Evolutionary conservation across 257 asterid genomes (phyloP).

Genomic region (Paulownia fortunei): DNA sequence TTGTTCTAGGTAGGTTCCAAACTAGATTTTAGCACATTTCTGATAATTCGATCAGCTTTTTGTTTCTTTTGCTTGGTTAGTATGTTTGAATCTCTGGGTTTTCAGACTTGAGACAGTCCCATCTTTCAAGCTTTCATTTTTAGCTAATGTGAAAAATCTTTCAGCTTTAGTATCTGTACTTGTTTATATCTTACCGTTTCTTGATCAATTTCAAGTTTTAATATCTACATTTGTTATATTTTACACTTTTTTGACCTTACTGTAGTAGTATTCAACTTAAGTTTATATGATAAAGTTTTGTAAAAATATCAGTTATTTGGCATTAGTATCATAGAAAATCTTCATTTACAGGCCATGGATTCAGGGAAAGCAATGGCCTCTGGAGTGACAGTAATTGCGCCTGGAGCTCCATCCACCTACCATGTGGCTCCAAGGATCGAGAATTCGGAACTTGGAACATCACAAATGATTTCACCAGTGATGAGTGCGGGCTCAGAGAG

Average conservation of each 20-base stretch:
- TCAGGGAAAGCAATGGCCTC: conserved; percentile 59
- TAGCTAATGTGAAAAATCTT: neutral
- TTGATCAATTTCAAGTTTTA: conserved; percentile 12
- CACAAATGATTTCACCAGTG: conserved; percentile 34
- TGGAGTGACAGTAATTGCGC: conserved; percentile 56
- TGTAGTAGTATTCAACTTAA: neutral
- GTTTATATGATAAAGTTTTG: conserved; percentile 11
- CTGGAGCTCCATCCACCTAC: conserved; percentile 69
- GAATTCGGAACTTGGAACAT: conserved; percentile 36
- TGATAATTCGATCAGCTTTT: neutral
- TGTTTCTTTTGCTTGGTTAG: neutral
- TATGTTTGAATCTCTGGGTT: neutral
- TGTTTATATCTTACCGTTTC: neutral
- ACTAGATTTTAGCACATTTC: neutral
- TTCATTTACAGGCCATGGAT: conserved; percentile 56
- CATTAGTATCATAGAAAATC: conserved; percentile 14
- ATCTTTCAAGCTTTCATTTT: neutral
- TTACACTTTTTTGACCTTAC: conserved; percentile 5
- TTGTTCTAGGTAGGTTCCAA: neutral
- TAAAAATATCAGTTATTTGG: conserved; percentile 19
- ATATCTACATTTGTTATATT: neutral
- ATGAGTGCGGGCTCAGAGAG: conserved; percentile 52
- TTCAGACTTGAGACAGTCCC: neutral
- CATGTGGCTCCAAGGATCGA: conserved; percentile 64
- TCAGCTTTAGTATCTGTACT: neutral